Base-by-base conservation (phyloP, 768 basidiomycete genomes). In the Pisolithus orientalis region DNA sequence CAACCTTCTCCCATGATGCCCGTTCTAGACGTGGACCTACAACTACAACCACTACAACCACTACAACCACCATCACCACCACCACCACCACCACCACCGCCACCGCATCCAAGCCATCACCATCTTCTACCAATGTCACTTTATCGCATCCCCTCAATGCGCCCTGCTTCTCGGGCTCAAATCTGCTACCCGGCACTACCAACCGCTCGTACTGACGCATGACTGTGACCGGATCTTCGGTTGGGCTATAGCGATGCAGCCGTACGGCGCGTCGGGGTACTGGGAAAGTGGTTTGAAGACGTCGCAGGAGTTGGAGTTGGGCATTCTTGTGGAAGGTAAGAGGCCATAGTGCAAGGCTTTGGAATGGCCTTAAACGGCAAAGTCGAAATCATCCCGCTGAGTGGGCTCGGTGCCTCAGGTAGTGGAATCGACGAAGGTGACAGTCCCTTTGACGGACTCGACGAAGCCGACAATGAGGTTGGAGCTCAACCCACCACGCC, bases 231-330 rank as follows among this genome's bases (percentile, higher is more conserved):
- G 21, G 21, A 21, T 21, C 21, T 21, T 21, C 21, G 21, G 21
- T 21, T 21, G 21, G 21, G 21, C 21, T 21, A 2, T 21, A 21
- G 21, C 2, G 21, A 21, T 21, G 21, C 21, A 8, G 76, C 75
- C 6, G 84, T 91, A 13, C 74, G 80, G 51, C 84, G 76, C 53
- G 88, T 92, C 0, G 78, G 82, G 0, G 69, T 73, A 16, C 72
- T 88, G 29, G 86, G 82, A 2, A 59, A 62, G 6, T 91, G 89
- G 89, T 85, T 91, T 53, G 80, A 89, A 65, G 63, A 62, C n/a
- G 81, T 84, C 72, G 85, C 86, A 3, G 87, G 87, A 0, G 68
- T n/a, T n/a, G n/a, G n/a, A n/a, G n/a, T 87, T 57, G 56, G 61
- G 44, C 17, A 32, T 51, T 51, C 50, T 44, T 60, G 39, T 6